Base-by-base conservation (phyloP, 1,284 basidiomycete species). In the Cutaneotrichosporon sp. region DNA sequence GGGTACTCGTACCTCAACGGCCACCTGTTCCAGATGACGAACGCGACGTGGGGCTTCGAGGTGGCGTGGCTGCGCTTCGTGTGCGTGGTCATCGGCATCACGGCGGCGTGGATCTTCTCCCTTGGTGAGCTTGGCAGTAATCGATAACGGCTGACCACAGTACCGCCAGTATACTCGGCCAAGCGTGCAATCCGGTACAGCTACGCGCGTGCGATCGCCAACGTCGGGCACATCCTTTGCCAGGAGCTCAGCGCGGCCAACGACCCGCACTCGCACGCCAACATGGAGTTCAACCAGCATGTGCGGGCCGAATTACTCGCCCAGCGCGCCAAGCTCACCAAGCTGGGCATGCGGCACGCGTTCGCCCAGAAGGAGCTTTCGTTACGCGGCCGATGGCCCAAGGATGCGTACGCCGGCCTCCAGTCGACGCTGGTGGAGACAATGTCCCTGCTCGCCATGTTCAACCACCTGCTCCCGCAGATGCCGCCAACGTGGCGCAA, bases 401-500 rank as follows among this genome's bases (percentile, higher is more conserved):
- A 72, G 53, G 72, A 75, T 54, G 63, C 74, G 45, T 82, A 73
- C 62, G 45, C 71, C 66, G 79, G 75, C 14, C 66, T 80, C 7
- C 69, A 75, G 6, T 68, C 70, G 43, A 72, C 74, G 8, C 68
- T 77, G 11, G 68, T 75, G 59, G 79, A 80, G 57, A 60, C 71
- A 5, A 66, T 79, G 22, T 73, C 74, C 3, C 70, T 80, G 2
- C 62, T 80, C 3, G 69, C 74, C 3, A 78, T 79, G 59, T 63
- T 80, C 38, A 73, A 79, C 56, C 79, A 80, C 72, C 73, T 80
- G 54, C 61, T 81, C 51, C 53, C 69, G 54, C 67, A 78, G 69
- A 55, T 81, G 64, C 66, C 79, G 10, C 64, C 75, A 18, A 76
- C 67, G 16, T 94, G 89, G 91, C 84, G 85, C 20, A 84, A 84